These are phyloP conservation scores for Puccinia triticina DNA, from an alignment of 1,284 basidiomycete species.

Conservation along the genomic window DNA sequence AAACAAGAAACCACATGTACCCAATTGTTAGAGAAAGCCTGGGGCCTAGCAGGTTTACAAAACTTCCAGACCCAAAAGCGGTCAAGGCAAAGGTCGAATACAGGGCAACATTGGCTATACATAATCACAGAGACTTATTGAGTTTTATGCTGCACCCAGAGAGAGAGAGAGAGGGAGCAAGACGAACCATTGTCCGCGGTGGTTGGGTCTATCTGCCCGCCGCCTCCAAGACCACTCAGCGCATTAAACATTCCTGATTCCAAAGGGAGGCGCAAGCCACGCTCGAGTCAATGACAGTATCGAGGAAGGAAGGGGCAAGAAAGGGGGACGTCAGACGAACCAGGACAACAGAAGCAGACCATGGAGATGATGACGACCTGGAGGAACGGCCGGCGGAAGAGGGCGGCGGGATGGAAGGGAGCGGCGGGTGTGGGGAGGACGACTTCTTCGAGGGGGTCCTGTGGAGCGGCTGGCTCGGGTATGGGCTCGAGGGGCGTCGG, in stretches of 20 bases:
- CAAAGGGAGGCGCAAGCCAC: slow-evolving; percentile 52
- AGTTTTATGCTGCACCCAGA: slow-evolving; percentile 52
- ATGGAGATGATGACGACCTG: slow-evolving; percentile 47
- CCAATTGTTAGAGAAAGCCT: slow-evolving; percentile 73
- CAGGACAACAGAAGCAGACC: slow-evolving; percentile 51
- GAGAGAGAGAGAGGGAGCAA: not conserved
- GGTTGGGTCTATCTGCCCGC: slow-evolving; percentile 56
- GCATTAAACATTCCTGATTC: slow-evolving; percentile 65
- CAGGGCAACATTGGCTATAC: slow-evolving; percentile 44
- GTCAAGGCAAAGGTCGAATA: slow-evolving; percentile 58
- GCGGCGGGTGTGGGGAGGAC: not conserved
- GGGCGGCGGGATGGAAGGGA: not conserved
- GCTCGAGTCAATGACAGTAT: not conserved
- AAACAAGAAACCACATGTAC: slow-evolving; percentile 58
- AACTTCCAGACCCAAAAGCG: slow-evolving; percentile 69
- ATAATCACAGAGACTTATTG: not conserved
- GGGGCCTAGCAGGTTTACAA: slow-evolving; percentile 69
- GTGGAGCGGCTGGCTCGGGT: not conserved
- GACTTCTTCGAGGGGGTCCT: not conserved
- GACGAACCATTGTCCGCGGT: slow-evolving; percentile 49
- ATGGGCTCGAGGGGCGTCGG: no score
- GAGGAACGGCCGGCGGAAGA: slow-evolving; percentile 33
- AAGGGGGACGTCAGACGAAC: slow-evolving; percentile 2
- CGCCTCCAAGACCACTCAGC: slow-evolving; percentile 64
- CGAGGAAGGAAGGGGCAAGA: not conserved